Base-by-base conservation (phyloP, 305 asterid genomes). In the Solanum aculeatissimum region DNA sequence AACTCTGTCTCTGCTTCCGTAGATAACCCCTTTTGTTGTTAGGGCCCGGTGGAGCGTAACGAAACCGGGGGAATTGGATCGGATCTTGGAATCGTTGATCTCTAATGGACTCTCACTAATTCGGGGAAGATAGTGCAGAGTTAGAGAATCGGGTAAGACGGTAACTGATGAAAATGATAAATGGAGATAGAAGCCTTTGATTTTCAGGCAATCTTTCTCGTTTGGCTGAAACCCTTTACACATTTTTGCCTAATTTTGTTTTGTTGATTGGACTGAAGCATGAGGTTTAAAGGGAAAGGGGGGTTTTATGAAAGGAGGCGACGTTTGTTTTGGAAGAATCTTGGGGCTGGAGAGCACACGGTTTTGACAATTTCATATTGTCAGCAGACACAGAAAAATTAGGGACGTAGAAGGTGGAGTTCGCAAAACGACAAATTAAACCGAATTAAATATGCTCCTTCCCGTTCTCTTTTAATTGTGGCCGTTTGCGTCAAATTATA, bases 101-200 rank as follows among this genome's bases (percentile, higher is more conserved):
- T 91, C 95, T 49, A 95, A 72, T 0, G 84, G 87, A 57, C 87
- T 78, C 3, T 92, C 96, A 83, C 89, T 91, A 60, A 93, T 95
- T 2, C 98, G 91, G 1, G 96, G 97, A 42, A 91, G 94, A 53
- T 84, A 92, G 81, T 91, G 92, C 63, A 94, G 91, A 15, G 98
- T 95, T 38, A 93, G 86, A 1, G 83, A 86, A 74, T 92, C 92
- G 1, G 90, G 94, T 14, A 88, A 12, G 49, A 49, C 0, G 16
- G 80, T 43, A 32, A 87, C 47, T 83, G 84, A 32, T 8, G 90
- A 42, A 38, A 74, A 80, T 4, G 92, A 79, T 43, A 95, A 29
- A 18, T 89, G 92, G 4, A 91, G 63, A 86, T 88, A 87, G 84
- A 95, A 91, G 3, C 95, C 89, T 84, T 87, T 91, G 88, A 93